Evolutionary conservation across 345 rosid species (phyloP), one percentile per base, ranked within the genome.

Genomic region (Boechera divaricarpa): DNA sequence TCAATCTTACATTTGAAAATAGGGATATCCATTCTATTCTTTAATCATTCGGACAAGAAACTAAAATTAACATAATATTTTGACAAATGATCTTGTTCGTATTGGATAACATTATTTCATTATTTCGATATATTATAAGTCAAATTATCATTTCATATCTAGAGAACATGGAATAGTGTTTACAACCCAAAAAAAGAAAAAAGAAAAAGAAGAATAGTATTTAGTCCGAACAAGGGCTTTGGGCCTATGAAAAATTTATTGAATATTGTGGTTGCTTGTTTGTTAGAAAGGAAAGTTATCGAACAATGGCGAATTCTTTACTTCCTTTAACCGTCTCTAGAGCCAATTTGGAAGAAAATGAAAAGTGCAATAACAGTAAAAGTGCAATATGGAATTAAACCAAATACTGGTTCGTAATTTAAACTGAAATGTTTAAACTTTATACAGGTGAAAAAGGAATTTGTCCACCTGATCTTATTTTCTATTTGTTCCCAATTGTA

Each of bases 381-480:
- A 21, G 24, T 21, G 29, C 29, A 28, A 44, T 73, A 26, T 47
- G 48, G 4, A 68, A 52, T 0, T 6, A 52, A 51, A 63, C 75
- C 54, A 63, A 45, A 63, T 53, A 18, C 9, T 35, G 76, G 80
- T 70, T 42, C 5, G n/a, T 32, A 16, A 15, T 26, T n/a, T 59
- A 13, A 67, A 49, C 36, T 29, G 32, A 61, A 77, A 47, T 77
- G 53, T 77, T 45, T 8, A 35, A 64, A 44, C 45, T 56, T 45
- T 70, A 56, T 71, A 48, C 67, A 71, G 68, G 77, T 48, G 62
- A 47, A 16, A 29, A 1, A 48, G 11, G 39, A 56, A 15, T 56
- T 12, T 12, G 10, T 57, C 77, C 77, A 77, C 81, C 72, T 77
- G 68, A 71, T 64, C 72, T 77, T 77, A 71, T 77, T 77, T 71